phyloP scores from a whole-genome alignment of 306 rosid species.

The Lagenaria siceraria region DNA sequence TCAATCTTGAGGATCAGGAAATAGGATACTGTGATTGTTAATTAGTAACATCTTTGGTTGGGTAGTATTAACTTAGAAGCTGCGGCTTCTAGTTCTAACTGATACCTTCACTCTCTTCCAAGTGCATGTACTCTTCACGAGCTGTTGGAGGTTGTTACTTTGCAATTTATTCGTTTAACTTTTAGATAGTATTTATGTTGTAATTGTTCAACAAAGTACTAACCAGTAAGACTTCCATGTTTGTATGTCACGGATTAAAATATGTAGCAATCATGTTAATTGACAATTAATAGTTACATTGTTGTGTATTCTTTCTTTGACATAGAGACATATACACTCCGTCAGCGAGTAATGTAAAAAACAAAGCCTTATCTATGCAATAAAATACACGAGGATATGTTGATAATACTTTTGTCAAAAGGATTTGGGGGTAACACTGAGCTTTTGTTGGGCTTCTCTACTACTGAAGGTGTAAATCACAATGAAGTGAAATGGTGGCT shows the following conservation, averaged over 20 bases:
- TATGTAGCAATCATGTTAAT: not conserved
- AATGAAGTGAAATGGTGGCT: not conserved
- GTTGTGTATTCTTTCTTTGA: not conserved
- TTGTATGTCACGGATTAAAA: not conserved
- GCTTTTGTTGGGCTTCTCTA: not conserved
- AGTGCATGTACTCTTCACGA: no score
- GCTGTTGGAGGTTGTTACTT: no score
- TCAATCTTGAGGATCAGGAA: not conserved
- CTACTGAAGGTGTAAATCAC: not conserved
- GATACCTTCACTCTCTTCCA: not conserved
- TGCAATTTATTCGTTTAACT: no score
- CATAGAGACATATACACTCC: not conserved
- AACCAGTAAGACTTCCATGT: no score
- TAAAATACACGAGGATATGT: not conserved
- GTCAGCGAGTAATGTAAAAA: not conserved
- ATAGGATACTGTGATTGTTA: not conserved
- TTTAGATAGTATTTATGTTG: no score
- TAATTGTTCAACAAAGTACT: no score
- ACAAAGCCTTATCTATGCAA: not conserved
- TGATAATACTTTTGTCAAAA: not conserved
- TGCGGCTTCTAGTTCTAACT: not conserved
- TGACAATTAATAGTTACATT: not conserved
- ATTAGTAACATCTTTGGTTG: not conserved
- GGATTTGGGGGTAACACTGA: not conserved
- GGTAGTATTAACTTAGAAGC: not conserved